These are phyloP conservation scores for Linnemannia hyalina DNA, from an alignment of 192 early-diverging fungal genomes.

Conservation along the genomic window DNA sequence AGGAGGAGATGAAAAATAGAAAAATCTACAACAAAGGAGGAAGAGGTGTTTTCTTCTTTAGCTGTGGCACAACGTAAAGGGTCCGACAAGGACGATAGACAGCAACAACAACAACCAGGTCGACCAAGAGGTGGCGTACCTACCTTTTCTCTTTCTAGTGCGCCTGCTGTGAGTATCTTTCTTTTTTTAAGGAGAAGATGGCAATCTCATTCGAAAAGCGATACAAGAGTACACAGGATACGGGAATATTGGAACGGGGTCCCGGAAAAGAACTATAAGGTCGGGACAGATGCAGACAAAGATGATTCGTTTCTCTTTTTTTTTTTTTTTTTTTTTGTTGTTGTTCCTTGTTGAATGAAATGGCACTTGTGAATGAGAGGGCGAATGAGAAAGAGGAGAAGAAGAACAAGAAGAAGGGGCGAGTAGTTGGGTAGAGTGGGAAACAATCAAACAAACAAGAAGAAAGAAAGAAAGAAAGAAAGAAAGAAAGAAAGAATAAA, in stretches of 20 bases:
- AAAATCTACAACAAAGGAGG: neutral
- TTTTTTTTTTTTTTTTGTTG: too few relatives aligned
- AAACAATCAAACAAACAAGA: neutral
- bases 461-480: constrained; percentile 6
- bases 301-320: neutral
- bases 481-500: neutral
- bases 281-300: neutral
- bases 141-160: neutral
- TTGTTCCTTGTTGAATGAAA: neutral
- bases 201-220: neutral
- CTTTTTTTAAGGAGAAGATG: neutral
- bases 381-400: neutral
- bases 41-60: too few relatives aligned
- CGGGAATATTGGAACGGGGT: neutral
- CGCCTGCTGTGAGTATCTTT: neutral
- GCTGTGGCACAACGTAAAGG: neutral
- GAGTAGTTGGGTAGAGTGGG: neutral
- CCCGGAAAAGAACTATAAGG: neutral
- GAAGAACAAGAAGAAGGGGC: neutral
- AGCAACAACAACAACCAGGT: neutral
- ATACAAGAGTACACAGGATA: neutral
- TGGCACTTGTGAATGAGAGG: neutral
- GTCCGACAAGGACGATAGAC: neutral
- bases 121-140: neutral
- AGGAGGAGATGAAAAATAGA: neutral